Evolutionary conservation across 2,329 filamentous ascomycete genomes (phyloP).

Genomic region (Sphaerostilbella broomeana): DNA sequence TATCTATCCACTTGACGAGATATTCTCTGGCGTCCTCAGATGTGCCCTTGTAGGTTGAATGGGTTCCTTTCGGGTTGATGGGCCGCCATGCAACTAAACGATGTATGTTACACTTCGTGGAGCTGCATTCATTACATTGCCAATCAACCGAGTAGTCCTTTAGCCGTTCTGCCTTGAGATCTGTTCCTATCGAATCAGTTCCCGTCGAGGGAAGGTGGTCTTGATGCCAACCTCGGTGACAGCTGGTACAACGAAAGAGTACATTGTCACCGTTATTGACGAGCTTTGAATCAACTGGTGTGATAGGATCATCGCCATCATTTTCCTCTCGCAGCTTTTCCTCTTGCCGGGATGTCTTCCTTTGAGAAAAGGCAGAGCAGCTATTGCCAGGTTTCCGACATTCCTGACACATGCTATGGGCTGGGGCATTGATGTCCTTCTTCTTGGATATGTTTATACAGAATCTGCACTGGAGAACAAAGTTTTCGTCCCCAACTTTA

Average conservation of each 20-base stretch:
- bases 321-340: slow-evolving; percentile 78
- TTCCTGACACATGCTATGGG: slow-evolving; percentile 62
- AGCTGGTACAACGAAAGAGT: slow-evolving; percentile 74
- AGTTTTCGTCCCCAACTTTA: slow-evolving; percentile 69
- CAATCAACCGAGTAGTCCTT: slow-evolving; percentile 68
- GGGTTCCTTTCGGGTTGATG: slow-evolving; percentile 24
- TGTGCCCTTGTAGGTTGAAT: slow-evolving; percentile 38
- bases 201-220: slow-evolving; percentile 63
- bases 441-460: slow-evolving; percentile 65
- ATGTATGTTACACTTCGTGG: slow-evolving; percentile 60
- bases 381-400: slow-evolving; percentile 61
- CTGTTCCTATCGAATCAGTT: slow-evolving; percentile 27
- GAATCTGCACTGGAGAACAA: slow-evolving; percentile 82
- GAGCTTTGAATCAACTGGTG: slow-evolving; percentile 51
- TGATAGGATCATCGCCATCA: slow-evolving; percentile 68
- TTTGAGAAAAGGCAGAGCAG: slow-evolving; percentile 68
- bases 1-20: slow-evolving; percentile 76
- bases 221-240: slow-evolving; percentile 74
- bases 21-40: slow-evolving; percentile 73
- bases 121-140: slow-evolving; percentile 72
- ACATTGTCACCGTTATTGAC: slow-evolving; percentile 72
- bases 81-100: slow-evolving; percentile 87
- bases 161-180: slow-evolving; percentile 45
- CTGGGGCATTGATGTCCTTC: slow-evolving; percentile 64
- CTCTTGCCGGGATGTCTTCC: slow-evolving; percentile 70